phyloP scores from a whole-genome alignment of 106 monocot species.

The Alisma plantagoaquatica region DNA sequence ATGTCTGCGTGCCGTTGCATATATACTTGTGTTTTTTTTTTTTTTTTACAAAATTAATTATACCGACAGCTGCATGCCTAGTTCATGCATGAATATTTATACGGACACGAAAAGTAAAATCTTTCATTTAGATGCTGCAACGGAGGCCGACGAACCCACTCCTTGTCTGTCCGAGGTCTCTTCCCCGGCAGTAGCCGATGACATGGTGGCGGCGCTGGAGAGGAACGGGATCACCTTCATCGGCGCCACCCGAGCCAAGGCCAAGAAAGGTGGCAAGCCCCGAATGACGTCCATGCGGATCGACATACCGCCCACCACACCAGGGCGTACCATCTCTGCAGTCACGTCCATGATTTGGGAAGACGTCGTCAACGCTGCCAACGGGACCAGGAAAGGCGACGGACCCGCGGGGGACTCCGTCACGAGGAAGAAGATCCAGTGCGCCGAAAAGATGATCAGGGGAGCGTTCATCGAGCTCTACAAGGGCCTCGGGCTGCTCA shows the following conservation, averaged over 20 bases:
- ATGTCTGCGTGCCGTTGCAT: background rate
- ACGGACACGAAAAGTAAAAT: too few relatives aligned
- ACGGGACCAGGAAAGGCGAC: conserved; percentile 47
- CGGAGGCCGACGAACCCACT: conserved; percentile 23
- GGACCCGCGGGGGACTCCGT: conserved; percentile 59
- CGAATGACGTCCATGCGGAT: conserved; percentile 64
- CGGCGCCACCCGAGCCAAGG: conserved; percentile 36
- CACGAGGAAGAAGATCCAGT: conserved; percentile 76
- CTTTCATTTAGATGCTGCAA: background rate
- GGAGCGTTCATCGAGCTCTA: conserved; percentile 83
- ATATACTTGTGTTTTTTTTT: background rate
- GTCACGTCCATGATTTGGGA: conserved; percentile 76
- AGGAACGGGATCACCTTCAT: conserved; percentile 77
- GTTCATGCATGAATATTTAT: too few relatives aligned
- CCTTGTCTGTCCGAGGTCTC: conserved; percentile 3
- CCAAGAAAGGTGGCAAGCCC: conserved; percentile 66
- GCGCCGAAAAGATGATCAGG: conserved; percentile 90
- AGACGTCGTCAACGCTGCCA: conserved; percentile 50
- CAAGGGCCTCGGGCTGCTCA: conserved; percentile 72
- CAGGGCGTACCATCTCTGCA: conserved; percentile 50
- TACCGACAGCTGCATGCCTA: too few relatives aligned
- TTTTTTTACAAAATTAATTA: background rate
- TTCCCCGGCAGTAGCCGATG: conserved; percentile 31
- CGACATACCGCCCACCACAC: conserved; percentile 74
- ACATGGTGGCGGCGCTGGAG: conserved; percentile 78